These are phyloP conservation scores for Parascedosporium putredinis DNA, from an alignment of 2,329 filamentous ascomycete species.

Conservation along the genomic window DNA sequence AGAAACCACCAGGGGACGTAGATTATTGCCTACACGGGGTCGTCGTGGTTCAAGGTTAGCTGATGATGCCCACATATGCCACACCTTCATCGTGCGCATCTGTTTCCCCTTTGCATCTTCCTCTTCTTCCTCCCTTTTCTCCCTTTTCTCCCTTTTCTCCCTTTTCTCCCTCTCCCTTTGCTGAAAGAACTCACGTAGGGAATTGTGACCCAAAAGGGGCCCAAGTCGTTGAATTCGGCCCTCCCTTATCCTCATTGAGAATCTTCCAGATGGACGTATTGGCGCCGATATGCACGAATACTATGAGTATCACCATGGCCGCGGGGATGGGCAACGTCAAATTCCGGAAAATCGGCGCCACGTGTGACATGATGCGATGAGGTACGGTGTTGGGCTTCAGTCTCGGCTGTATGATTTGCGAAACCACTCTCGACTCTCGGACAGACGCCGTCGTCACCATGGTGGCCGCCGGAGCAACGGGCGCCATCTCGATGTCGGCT, in stretches of 20 bases:
- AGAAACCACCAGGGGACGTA: conserved; percentile 7
- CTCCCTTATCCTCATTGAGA: not conserved
- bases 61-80: too few species aligned
- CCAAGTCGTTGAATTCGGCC: not conserved
- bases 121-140: too few species aligned
- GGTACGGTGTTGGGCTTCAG: not conserved
- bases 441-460: not conserved
- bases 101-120: too few species aligned
- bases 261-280: not conserved
- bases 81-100: too few species aligned
- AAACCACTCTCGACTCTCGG: not conserved
- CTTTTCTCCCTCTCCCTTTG: not conserved
- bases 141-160: too few species aligned
- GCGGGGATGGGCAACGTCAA: not conserved
- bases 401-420: not conserved
- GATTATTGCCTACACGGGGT: not conserved
- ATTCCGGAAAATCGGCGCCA: not conserved
- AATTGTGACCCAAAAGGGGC: conserved; percentile 7
- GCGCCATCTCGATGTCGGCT: not conserved
- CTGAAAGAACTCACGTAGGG: not conserved
- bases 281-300: conserved; percentile 2
- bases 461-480: not conserved
- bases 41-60: too few species aligned
- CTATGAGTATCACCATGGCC: conserved; percentile 2
- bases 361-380: not conserved